phyloP scores from a whole-genome alignment of 768 basidiomycete species.

The Tylopilus balloui region DNA sequence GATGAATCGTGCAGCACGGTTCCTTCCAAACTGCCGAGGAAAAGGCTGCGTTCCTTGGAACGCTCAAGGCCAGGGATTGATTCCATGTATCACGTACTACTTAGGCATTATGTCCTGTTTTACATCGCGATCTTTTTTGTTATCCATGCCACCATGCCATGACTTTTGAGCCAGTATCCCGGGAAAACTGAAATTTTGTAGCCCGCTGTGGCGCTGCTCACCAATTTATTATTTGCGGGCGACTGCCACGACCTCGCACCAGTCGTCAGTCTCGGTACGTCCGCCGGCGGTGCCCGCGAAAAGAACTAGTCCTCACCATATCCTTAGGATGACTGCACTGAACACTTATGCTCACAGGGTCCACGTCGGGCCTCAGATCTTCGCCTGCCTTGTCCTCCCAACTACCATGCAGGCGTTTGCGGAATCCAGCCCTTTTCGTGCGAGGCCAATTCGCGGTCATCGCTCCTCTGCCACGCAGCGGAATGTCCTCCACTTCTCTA shows the following conservation, averaged over 20 bases:
- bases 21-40: conserved; percentile 96
- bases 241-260: conserved; percentile 10
- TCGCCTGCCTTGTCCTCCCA: conserved; percentile 30
- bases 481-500: conserved; percentile 3
- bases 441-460: conserved; percentile 7
- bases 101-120: conserved; percentile 35
- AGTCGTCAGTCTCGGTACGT: conserved; percentile 46
- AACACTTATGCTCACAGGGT: conserved; percentile 79
- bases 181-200: not conserved
- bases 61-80: conserved; percentile 81
- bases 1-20: conserved; percentile 59
- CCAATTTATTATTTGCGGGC: not conserved
- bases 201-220: not conserved
- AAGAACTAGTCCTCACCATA: conserved; percentile 5
- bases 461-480: not conserved
- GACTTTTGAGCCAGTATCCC: not conserved
- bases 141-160: conserved; percentile 35
- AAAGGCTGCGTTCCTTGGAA: conserved; percentile 91
- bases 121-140: conserved; percentile 35
- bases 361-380: conserved; percentile 64
- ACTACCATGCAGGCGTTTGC: conserved; percentile 30
- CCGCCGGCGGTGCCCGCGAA: not conserved
- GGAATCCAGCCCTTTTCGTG: conserved; percentile 9
- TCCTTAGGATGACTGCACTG: conserved; percentile 64
- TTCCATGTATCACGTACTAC: conserved; percentile 37